A percentile compares a stretch with the other conserved stretches of the same genome.
Evolutionary conservation across 495 filamentous ascomycete genomes (phyloP).

Genomic region (Amniculicola lignicola): DNA sequence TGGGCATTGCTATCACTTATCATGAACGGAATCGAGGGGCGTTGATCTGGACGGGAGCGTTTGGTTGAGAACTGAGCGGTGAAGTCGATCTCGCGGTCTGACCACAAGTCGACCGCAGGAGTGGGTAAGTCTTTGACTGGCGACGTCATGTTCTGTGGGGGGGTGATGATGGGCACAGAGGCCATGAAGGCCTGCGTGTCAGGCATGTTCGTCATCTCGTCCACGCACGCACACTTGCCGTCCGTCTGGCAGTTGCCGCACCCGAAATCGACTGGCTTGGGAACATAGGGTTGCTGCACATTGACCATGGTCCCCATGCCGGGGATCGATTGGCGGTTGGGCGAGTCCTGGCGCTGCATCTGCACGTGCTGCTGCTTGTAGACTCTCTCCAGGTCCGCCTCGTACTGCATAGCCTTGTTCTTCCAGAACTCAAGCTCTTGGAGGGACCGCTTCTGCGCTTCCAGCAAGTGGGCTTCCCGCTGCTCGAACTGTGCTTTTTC

Average conservation of each 20-base stretch:
- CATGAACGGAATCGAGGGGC: conserved; percentile 21
- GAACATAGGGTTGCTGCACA: not conserved
- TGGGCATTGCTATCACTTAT: conserved; percentile 9
- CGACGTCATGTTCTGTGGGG: not conserved
- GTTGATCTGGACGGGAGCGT: conserved; percentile 3
- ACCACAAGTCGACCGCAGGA: too few species aligned
- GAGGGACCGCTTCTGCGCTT: not conserved
- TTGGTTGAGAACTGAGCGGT: conserved; percentile 20
- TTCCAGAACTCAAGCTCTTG: conserved; percentile 27
- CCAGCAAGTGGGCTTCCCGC: not conserved
- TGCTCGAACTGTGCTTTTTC: not conserved
- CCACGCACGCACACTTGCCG: conserved; percentile 24
- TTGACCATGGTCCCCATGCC: not conserved
- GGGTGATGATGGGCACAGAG: conserved; percentile 6
- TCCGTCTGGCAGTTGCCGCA: conserved; percentile 27
- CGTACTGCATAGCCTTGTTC: not conserved
- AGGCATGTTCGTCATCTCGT: conserved; percentile 11
- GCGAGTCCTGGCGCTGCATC: conserved; percentile 20
- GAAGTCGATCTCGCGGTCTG: conserved; percentile 35
- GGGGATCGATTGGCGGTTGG: conserved; percentile 5
- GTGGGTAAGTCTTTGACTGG: conserved; percentile 17
- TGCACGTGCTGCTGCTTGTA: not conserved
- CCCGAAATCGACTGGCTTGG: conserved; percentile 3
- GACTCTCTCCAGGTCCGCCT: not conserved
- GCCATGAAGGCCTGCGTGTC: conserved; percentile 11